Conservation (phyloP, 2,329 filamentous ascomycete species). For the Intubia oerlemansii region DNA sequence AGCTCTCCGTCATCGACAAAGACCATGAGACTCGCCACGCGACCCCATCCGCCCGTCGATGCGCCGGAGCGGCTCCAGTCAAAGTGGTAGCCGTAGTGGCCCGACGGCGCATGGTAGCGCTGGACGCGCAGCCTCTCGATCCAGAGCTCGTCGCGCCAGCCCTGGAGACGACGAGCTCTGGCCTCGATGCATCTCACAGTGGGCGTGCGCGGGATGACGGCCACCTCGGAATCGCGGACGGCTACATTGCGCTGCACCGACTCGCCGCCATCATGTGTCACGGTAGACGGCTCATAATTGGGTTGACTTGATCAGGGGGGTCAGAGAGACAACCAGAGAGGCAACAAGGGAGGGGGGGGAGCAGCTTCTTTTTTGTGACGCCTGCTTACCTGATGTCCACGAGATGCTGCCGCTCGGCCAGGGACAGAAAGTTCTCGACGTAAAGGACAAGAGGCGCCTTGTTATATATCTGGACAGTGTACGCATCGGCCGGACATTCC, state of each 20-base stretch:
- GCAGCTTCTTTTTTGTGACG: no score
- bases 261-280: constrained; percentile 24
- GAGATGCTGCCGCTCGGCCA: constrained; percentile 22
- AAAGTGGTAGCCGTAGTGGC: constrained; percentile 31
- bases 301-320: no score
- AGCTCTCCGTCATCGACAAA: constrained; percentile 20
- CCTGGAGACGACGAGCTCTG: constrained; percentile 25
- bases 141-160: constrained; percentile 30
- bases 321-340: no score
- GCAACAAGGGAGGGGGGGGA: no score
- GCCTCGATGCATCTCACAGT: constrained; percentile 24
- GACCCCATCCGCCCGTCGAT: constrained; percentile 19
- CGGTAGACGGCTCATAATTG: constrained; percentile 26
- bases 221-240: constrained; percentile 30
- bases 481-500: constrained; percentile 19
- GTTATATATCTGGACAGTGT: constrained; percentile 24
- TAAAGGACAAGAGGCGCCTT: constrained; percentile 31
- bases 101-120: constrained; percentile 20
- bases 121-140: constrained; percentile 30
- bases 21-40: constrained; percentile 31
- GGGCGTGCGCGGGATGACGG: constrained; percentile 23
- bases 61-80: constrained; percentile 24
- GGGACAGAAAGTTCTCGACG: constrained; percentile 26
- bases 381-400: constrained; percentile 30
- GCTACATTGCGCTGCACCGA: constrained; percentile 18